Percentiles rank a stretch among this genome's conserved stretches.
Conservation (phyloP, 2,329 filamentous ascomycete species). For the Clarireedia hainanense region DNA sequence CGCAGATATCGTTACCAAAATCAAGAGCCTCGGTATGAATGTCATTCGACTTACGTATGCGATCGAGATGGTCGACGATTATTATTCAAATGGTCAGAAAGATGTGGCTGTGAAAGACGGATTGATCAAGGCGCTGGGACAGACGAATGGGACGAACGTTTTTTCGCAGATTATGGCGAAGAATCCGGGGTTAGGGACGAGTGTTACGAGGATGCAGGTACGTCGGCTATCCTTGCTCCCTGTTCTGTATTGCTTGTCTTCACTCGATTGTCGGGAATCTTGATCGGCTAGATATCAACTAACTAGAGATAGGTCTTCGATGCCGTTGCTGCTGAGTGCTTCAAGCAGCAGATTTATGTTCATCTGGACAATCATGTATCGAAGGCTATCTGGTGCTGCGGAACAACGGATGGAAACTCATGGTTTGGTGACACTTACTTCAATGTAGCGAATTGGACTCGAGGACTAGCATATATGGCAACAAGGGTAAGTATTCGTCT, state of each 20-base stretch:
- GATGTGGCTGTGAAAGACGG: slow-evolving; percentile 12
- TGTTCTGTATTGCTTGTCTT: background rate
- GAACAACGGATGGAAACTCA: slow-evolving; percentile 44
- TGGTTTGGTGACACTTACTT: slow-evolving; percentile 58
- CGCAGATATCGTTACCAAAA: slow-evolving; percentile 43
- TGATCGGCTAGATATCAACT: background rate
- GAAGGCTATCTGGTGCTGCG: slow-evolving; percentile 51
- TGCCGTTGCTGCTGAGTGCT: slow-evolving; percentile 50
- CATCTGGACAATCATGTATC: slow-evolving; percentile 57
- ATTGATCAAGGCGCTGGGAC: slow-evolving; percentile 41
- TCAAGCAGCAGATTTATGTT: slow-evolving; percentile 47
- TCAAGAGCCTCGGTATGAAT: slow-evolving; percentile 53
- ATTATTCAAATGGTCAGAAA: slow-evolving; percentile 34
- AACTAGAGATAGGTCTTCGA: slow-evolving; percentile 44
- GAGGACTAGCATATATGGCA: slow-evolving; percentile 53
- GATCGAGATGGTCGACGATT: slow-evolving; percentile 56
- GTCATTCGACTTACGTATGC: slow-evolving; percentile 55
- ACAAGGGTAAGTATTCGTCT: slow-evolving; percentile 37
- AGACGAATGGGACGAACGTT: slow-evolving; percentile 43
- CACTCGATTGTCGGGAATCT: background rate
- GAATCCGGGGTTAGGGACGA: slow-evolving; percentile 47
- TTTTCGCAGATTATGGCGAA: slow-evolving; percentile 44
- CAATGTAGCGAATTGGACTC: slow-evolving; percentile 48
- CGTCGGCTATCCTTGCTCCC: background rate
- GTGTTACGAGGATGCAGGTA: slow-evolving; percentile 45